Evolutionary conservation across 1,139 yeast species (phyloP), one percentile per base, ranked within the genome.

Genomic region (Hyphopichia wangnamkhiaoensis): DNA sequence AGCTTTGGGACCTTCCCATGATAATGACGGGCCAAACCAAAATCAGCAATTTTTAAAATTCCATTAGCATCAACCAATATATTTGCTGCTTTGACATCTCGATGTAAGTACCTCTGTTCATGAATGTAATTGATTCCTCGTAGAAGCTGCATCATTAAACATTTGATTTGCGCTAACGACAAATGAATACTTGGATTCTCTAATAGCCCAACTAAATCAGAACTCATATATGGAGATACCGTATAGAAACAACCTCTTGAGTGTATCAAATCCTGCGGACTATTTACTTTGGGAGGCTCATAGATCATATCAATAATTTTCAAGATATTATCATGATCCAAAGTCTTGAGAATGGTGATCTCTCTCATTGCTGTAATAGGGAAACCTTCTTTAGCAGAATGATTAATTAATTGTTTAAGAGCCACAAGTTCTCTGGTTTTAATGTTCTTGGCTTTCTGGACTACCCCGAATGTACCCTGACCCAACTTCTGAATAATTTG

Each of bases 341-440:
- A 66, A 42, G 76, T 74, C 58, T 88, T 89, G 58, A 94, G 69
- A 16, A 91, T 89, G 16, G 87, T 80, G 45, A 93, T 90, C 56
- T 94, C 99, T 47, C 99, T 74, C 63, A 91, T 78, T 4, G 98
- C 97, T 0, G 98, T 94, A 18, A 94, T 83, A 1, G 99, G 98
- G 58, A 93, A 90, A 25, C 96, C 93, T 51, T 90, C 96, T 52
- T 86, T 88, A 34, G 86, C 89, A 39, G 87, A 85, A 54, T 87
- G 93, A 47, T 87, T 79, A 17, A 91, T 69, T 36, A 93, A 79
- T 56, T 86, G 88, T 60, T 94, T 94, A 51, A 94, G 69, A 2
- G 78, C 78, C 30, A 72, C 77, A 7, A 66, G 33, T 33, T 59
- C 48, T 2, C 67, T 65, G 2, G 68, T 59, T 27, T 53, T 51